Base-by-base conservation (phyloP, 768 basidiomycete species). In the Psilocybe cyanescens region DNA sequence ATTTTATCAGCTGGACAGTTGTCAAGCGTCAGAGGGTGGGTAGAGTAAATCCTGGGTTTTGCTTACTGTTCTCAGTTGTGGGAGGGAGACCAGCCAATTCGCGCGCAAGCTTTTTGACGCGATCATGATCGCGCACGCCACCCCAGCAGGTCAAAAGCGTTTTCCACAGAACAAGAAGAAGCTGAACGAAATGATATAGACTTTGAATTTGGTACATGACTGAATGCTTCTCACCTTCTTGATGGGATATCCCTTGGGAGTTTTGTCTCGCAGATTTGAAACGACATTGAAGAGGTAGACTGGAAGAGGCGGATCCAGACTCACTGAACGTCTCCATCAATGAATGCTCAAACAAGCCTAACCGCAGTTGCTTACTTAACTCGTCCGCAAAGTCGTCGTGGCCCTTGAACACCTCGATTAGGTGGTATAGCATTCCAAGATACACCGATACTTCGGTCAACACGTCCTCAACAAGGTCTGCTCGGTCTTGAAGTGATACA, bases 351-450 rank as follows among this genome's bases (percentile, higher is more conserved):
- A 19, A 55, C 28, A 50, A 46, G n/a, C 4, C 14, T 28, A 44
- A 50, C 53, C 46, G 50, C 48, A 30, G 29, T 16, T 9, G 74
- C 96, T 81, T 75, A 97, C 97, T 99, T 51, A 99, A 80, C 76
- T 99, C 97, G 67, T 97, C 95, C 2, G 93, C 95, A 72, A 99
- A 98, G 67, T 95, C 89, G 60, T 96, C 94, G 65, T 97, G 91
- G 3, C 90, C 89, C 71, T 97, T 91, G 76, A 94, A 95, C 29
- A 95, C 84, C 76, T 99, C 97, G 12, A 98, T 89, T 57, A 99
- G 77, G 71, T 97, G 95, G 73, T 99, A 99, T 47, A 98, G 78
- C 88, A 98, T 94, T 8, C 93, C 95, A 31, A 98, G 84, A 69
- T 94, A 93, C n/a, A 95, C 88, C 8, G 94, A 94, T 59, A 97